Conservation (phyloP, 1,139 yeast species). For the Taphrina confusa region DNA sequence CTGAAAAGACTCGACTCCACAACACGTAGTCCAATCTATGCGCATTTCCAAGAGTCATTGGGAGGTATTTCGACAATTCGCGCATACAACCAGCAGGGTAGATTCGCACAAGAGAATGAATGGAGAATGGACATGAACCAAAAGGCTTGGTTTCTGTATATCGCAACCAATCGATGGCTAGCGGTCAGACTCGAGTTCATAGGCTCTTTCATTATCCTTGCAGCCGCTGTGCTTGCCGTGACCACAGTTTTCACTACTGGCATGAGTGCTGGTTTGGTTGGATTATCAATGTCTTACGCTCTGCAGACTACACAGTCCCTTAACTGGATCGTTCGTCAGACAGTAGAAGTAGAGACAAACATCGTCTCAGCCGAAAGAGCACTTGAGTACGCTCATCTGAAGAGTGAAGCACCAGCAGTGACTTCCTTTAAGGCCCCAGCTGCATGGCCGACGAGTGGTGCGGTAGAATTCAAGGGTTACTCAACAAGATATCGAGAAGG, state of each 20-base stretch:
- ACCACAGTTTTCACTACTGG: conserved; percentile 52
- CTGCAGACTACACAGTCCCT: conserved; percentile 63
- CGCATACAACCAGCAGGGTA: conserved; percentile 73
- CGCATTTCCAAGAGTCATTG: conserved; percentile 94
- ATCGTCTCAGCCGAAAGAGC: conserved; percentile 77
- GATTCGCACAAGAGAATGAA: conserved; percentile 65
- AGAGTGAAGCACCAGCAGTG: conserved; percentile 58
- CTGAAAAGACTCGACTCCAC: conserved; percentile 91
- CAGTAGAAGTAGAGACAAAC: conserved; percentile 73
- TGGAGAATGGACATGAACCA: conserved; percentile 65
- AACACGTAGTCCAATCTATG: conserved; percentile 89
- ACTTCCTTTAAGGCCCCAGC: conserved; percentile 48
- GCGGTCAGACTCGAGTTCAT: conserved; percentile 67
- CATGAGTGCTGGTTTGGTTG: conserved; percentile 68
- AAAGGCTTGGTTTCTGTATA: conserved; percentile 58
- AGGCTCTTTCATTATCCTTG: conserved; percentile 63
- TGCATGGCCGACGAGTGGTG: conserved; percentile 66
- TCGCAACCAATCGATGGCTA: conserved; percentile 71
- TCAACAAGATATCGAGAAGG: conserved; percentile 65
- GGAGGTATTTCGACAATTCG: conserved; percentile 88
- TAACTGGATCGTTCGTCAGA: conserved; percentile 61
- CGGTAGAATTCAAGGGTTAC: conserved; percentile 58
- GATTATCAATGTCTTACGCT: conserved; percentile 72
- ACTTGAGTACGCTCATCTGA: conserved; percentile 65
- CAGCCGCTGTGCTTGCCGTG: conserved; percentile 61